A percentile compares a stretch with the other conserved stretches of the same genome.
Conservation (phyloP, 495 filamentous ascomycete species). For the Penicillium silybi region DNA sequence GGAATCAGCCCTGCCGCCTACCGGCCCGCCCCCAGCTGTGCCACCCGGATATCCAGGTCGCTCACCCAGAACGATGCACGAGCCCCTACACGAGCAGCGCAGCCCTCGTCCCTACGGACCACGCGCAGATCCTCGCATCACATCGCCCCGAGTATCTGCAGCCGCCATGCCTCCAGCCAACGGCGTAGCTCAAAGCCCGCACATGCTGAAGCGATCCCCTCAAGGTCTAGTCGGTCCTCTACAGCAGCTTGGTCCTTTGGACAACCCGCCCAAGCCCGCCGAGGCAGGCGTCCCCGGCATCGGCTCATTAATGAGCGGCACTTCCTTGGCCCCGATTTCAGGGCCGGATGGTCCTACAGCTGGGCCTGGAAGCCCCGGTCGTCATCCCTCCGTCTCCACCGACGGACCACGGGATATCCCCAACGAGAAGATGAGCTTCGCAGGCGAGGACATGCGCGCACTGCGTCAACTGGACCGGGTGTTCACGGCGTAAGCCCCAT, state of each 20-base stretch:
- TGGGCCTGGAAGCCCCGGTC: conserved; percentile 11
- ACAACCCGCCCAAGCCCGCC: conserved; percentile 20
- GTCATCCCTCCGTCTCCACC: conserved; percentile 12
- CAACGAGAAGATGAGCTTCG: conserved; percentile 58
- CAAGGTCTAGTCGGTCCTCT: conserved; percentile 7
- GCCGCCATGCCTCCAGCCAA: conserved; percentile 26
- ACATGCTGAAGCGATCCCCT: conserved; percentile 30
- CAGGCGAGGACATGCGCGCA: conserved; percentile 61
- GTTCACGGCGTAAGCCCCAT: conserved; percentile 28
- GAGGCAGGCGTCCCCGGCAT: conserved; percentile 50
- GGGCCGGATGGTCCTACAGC: conserved; percentile 22
- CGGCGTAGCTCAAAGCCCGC: conserved; percentile 28
- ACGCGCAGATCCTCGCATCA: conserved; percentile 28
- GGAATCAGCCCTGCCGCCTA: conserved; percentile 25
- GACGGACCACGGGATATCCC: conserved; percentile 61
- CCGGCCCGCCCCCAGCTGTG: conserved; percentile 18
- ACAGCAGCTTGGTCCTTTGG: conserved; percentile 18
- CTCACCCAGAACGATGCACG: conserved; percentile 34
- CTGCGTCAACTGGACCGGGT: conserved; percentile 60
- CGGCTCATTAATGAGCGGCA: conserved; percentile 47
- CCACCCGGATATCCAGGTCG: conserved; percentile 28
- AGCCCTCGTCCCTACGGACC: conserved; percentile 33
- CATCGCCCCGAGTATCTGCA: conserved; percentile 36
- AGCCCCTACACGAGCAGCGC: conserved; percentile 26
- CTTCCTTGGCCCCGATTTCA: conserved; percentile 40